These are phyloP conservation scores for Stropharia rugosoannulata DNA, from an alignment of 768 basidiomycete species.

Conservation along the genomic window DNA sequence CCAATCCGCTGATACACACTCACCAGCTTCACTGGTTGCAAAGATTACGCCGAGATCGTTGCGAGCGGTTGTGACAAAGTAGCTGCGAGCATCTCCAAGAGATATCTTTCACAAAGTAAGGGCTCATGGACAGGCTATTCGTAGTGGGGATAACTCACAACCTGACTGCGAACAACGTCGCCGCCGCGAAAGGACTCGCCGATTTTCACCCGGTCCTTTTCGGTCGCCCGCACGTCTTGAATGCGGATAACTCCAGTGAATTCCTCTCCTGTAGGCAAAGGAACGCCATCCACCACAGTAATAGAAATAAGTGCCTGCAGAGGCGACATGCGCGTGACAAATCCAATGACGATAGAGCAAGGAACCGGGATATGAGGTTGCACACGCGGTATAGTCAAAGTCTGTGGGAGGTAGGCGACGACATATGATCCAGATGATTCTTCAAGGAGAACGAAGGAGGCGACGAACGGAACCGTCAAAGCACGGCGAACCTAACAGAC, in stretches of 20 bases:
- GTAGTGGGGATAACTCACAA: constrained; percentile 49
- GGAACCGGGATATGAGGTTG: constrained; percentile 74
- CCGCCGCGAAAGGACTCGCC: constrained; percentile 91
- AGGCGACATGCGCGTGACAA: constrained; percentile 80
- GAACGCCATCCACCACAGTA: constrained; percentile 82
- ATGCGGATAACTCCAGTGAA: constrained; percentile 85
- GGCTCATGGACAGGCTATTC: not conserved
- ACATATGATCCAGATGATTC: constrained; percentile 16
- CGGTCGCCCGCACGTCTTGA: constrained; percentile 88
- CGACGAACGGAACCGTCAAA: constrained; percentile 68
- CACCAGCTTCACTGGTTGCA: constrained; percentile 85
- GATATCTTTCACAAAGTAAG: constrained; percentile 61
- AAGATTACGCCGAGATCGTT: constrained; percentile 92
- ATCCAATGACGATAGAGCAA: constrained; percentile 79
- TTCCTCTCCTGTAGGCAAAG: constrained; percentile 81
- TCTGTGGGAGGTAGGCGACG: constrained; percentile 38
- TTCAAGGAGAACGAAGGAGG: constrained; percentile 18
- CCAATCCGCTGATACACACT: constrained; percentile 17
- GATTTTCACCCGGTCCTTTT: constrained; percentile 88
- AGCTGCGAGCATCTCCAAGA: constrained; percentile 87
- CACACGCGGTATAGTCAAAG: constrained; percentile 58
- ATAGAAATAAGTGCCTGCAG: constrained; percentile 83
- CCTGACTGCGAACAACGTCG: constrained; percentile 83
- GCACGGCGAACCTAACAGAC: constrained; percentile 63
- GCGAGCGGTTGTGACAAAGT: constrained; percentile 88